Percentiles rank a stretch among this genome's conserved stretches.
These are phyloP conservation scores for Cadophora sp. DNA, from an alignment of 2,329 filamentous ascomycete species.

Conservation along the genomic window DNA sequence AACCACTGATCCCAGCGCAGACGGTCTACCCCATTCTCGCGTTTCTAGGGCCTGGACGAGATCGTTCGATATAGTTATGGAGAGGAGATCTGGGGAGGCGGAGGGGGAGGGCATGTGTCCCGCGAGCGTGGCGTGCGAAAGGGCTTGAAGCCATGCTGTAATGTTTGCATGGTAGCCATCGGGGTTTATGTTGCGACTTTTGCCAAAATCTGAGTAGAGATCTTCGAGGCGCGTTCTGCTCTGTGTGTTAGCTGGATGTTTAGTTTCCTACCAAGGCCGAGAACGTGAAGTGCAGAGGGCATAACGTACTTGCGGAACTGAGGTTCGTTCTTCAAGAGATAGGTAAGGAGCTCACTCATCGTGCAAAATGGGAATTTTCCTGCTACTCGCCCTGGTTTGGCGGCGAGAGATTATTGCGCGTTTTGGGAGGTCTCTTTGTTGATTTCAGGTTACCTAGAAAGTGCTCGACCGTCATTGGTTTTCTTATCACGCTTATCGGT, in stretches of 20 bases:
- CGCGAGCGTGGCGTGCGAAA: constrained; percentile 71
- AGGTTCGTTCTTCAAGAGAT: constrained; percentile 64
- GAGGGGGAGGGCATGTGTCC: constrained; percentile 55
- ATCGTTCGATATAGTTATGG: constrained; percentile 63
- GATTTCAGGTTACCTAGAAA: constrained; percentile 20
- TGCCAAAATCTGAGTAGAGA: constrained; percentile 85
- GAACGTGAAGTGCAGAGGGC: not conserved
- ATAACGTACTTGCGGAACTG: constrained; percentile 63
- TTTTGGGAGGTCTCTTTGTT: constrained; percentile 19
- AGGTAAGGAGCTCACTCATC: constrained; percentile 74
- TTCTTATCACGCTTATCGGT: constrained; percentile 1
- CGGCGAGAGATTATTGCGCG: not conserved
- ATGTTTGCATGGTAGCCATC: constrained; percentile 86
- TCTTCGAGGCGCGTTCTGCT: constrained; percentile 77
- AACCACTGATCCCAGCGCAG: constrained; percentile 80
- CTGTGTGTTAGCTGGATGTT: constrained; percentile 4
- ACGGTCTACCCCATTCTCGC: constrained; percentile 79
- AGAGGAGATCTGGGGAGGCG: constrained; percentile 55
- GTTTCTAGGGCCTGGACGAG: constrained; percentile 76
- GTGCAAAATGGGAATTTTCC: constrained; percentile 21
- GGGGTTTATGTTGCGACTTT: constrained; percentile 78
- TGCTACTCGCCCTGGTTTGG: not conserved
- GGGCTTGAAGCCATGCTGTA: constrained; percentile 76
- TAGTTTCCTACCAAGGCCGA: not conserved
- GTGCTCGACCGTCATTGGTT: constrained; percentile 3